Evolutionary conservation across 352 stramenopile genomes (phyloP).

Genomic region (Globisporangium radiosum): DNA sequence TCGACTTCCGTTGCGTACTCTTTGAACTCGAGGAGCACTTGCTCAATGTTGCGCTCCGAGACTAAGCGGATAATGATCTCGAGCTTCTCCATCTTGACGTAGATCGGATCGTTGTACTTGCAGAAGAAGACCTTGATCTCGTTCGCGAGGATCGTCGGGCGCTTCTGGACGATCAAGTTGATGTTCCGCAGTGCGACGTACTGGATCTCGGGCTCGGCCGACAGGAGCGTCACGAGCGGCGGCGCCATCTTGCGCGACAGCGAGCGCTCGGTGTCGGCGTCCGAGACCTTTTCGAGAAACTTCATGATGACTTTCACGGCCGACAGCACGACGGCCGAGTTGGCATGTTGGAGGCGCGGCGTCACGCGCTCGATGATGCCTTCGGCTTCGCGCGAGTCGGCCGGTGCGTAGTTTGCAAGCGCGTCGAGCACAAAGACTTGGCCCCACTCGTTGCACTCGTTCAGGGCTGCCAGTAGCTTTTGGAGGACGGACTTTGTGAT

Average conservation of each 20-base stretch:
- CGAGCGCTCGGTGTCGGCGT: constrained; percentile 87
- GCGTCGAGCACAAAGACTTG: constrained; percentile 98
- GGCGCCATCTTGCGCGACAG: constrained; percentile 95
- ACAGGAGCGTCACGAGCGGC: constrained; percentile 98
- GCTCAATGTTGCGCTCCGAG: constrained; percentile 97
- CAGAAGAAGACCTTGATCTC: constrained; percentile 97
- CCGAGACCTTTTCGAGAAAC: constrained; percentile 95
- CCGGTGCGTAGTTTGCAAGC: constrained; percentile 92
- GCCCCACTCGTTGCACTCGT: constrained; percentile 99
- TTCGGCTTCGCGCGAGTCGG: constrained; percentile 95
- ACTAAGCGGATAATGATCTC: constrained; percentile 99
- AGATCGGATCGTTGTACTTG: constrained; percentile 99
- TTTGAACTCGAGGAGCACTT: constrained; percentile 98
- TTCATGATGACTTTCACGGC: constrained; percentile 96
- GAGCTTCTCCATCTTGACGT: constrained; percentile 98
- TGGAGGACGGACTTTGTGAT: constrained; percentile 96
- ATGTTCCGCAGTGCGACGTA: constrained; percentile 99
- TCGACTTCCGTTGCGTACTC: constrained; percentile 99
- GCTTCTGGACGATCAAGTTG: constrained; percentile 99
- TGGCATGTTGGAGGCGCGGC: constrained; percentile 96
- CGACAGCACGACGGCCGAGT: constrained; percentile 97
- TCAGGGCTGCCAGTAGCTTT: constrained; percentile 97
- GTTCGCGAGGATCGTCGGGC: constrained; percentile 93
- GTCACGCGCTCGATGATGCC: constrained; percentile 99
- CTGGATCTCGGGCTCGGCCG: constrained; percentile 97